Evolutionary conservation across 1,284 basidiomycete genomes (phyloP), one percentile per base, ranked within the genome.

Genomic region (Leccinum pallidistipes): DNA sequence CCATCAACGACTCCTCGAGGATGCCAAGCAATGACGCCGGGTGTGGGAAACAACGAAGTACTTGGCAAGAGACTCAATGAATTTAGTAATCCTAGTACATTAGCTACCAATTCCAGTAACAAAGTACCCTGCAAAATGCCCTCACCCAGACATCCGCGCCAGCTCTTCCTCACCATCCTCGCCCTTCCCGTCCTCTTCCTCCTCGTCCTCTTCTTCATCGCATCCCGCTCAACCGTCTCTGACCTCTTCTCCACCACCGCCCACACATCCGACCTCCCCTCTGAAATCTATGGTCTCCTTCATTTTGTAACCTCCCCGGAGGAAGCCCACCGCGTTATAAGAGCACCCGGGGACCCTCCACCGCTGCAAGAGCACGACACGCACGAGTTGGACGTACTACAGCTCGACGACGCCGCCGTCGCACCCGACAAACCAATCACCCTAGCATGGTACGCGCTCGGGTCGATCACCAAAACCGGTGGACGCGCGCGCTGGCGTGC

Each of bases 261-360:
- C 16, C 8, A 69, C 68, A 51, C 65, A 12, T 73, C 80, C 24
- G 55, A 50, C 10, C 60, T 62, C n/a, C 75, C 73, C 3, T 77
- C 81, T 53, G 89, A 91, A 72, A 83, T 91, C 31, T 87, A 85
- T 61, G 89, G 86, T 1, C 76, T 91, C 18, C 76, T 91, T 32
- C 80, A 87, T 67, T 79, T 90, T 54, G 82, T 87, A 38, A 84
- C 82, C 0, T 78, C 79, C 16, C 77, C 82, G 57, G 75, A 78
- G 49, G 70, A 71, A 14, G 57, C 62, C 32, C 62, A 55, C 18
- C 62, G 70, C 0, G 55, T 66, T n/a, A 12, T 73, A 34, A 43
- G 3, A 31, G 18, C 52, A 3, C 43, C 47, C 0, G 55, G 45
- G 0, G 62, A 66, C 34, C 27, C 43, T 21, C 10, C n/a, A 3